Evolutionary conservation across 2,329 filamentous ascomycete species (phyloP).

Genomic region (Hansfordia pulvinata): DNA sequence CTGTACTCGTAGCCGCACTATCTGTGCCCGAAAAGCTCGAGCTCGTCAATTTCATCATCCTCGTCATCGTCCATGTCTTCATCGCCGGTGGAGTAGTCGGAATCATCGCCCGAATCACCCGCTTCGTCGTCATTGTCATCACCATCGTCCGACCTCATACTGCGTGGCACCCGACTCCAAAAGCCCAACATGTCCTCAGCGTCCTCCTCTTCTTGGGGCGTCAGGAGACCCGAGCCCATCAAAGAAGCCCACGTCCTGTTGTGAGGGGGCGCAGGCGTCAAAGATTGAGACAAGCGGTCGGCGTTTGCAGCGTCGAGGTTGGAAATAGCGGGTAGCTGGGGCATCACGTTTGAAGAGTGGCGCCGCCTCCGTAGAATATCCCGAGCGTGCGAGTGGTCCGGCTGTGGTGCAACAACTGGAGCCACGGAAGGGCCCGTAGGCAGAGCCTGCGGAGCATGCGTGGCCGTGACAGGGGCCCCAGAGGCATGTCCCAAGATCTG

Average conservation of each 20-base stretch:
- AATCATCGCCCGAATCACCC: constrained; percentile 11
- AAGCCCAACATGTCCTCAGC: constrained; percentile 44
- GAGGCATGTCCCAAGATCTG: constrained; percentile 50
- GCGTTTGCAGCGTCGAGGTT: constrained; percentile 12
- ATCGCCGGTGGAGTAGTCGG: constrained; percentile 18
- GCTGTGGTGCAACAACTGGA: no score
- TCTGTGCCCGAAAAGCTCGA: constrained; percentile 19
- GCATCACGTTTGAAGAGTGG: constrained; percentile 17
- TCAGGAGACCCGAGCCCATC: constrained; percentile 8
- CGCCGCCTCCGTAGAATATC: constrained; percentile 14
- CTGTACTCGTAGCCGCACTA: constrained; percentile 11
- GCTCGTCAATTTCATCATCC: constrained; percentile 23
- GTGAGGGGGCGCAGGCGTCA: constrained; percentile 22
- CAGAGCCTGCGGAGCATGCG: no score
- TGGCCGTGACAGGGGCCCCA: no score
- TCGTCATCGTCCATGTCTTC: constrained; percentile 32
- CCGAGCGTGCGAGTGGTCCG: no score
- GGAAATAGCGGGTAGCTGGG: constrained; percentile 6
- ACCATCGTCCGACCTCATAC: constrained; percentile 19
- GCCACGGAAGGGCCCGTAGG: no score
- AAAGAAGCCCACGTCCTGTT: constrained; percentile 8
- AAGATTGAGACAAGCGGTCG: constrained; percentile 29
- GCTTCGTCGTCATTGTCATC: constrained; percentile 16
- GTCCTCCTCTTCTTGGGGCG: constrained; percentile 27
- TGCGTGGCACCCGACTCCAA: constrained; percentile 35